These are phyloP conservation scores for Eremochloa ophiuroides DNA, from an alignment of 176 grass and related monocot species.

Conservation along the genomic window DNA sequence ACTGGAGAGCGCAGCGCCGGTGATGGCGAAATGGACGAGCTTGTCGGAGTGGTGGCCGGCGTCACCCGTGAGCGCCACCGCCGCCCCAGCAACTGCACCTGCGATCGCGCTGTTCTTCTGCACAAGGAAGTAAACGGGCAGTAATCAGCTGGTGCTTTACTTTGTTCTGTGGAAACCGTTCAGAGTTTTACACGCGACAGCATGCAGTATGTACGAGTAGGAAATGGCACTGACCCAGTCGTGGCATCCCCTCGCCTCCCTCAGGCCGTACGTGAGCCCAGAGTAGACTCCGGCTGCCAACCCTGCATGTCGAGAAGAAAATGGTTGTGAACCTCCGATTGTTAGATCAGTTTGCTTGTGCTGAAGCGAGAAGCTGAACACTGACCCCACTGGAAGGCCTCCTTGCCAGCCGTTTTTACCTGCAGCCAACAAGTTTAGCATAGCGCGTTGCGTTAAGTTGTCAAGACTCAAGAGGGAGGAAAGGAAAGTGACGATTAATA, in stretches of 20 bases:
- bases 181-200: no score
- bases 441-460: not conserved
- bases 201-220: not conserved
- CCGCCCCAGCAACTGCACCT: constrained; percentile 62
- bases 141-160: no score
- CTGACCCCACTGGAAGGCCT: constrained; percentile 92
- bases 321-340: not conserved
- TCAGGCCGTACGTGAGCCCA: constrained; percentile 70
- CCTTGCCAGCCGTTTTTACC: constrained; percentile 69
- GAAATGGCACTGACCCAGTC: constrained; percentile 53
- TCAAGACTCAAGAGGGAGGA: no score
- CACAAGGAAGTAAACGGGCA: no score
- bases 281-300: constrained; percentile 81
- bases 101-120: constrained; percentile 81
- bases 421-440: constrained; percentile 18
- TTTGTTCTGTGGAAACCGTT: no score
- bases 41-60: constrained; percentile 50
- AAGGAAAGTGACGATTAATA: no score
- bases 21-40: constrained; percentile 76
- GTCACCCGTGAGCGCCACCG: constrained; percentile 58
- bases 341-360: no score
- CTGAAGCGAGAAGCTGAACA: not conserved
- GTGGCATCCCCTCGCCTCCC: constrained; percentile 76
- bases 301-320: constrained; percentile 38
- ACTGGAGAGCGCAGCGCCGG: constrained; percentile 65